Base-by-base conservation (phyloP, 805 yeast species). In the Cyberlindnera maritima region DNA sequence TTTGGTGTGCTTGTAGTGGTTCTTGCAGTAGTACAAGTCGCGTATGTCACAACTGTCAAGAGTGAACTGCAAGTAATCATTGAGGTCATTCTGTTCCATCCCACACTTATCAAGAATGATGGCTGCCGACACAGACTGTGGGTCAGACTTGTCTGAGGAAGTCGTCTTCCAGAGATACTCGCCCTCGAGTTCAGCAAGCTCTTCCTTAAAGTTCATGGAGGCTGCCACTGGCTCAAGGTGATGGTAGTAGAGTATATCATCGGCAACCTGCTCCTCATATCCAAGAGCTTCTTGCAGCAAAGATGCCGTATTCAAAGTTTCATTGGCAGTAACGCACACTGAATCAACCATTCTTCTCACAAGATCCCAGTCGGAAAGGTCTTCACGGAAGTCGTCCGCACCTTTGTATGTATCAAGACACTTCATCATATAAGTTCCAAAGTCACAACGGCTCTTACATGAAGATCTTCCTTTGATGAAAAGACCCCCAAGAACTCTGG, bases 1-100 rank as follows among this genome's bases (percentile, higher is more conserved):
- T 15, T 50, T 48, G 3, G 15, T 41, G 3, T 39, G 44, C 43
- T 52, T 57, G 33, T 45, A 56, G 7, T 49, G 51, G 33, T 57
- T 58, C 29, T 57, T 59, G 44, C 63, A 59, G 13, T 51, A 41
- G 31, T 45, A 59, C 21, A 59, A 40, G 3, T 50, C 59, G n/a
- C 52, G 46, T 3, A 58, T 44, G 43, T 59, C 63, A 50, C 63
- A 59, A 28, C 59, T 57, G 33, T 56, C 59, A 21, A 56, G 47
- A 28, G 46, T 43, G 25, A 54, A 52, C 15, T 46, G 50, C 40
- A 55, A 21, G 31, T 54, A 57, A 19, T 53, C 43, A 5, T 32
- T 33, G 15, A 54, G 43, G 12, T 54, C 61, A 7, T 33, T 37
- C 3, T 41, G 33, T 2, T 31, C 46, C 29, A 59, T 25, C 17